phyloP scores from a whole-genome alignment of 306 rosid genomes.

The Prunus mume region DNA sequence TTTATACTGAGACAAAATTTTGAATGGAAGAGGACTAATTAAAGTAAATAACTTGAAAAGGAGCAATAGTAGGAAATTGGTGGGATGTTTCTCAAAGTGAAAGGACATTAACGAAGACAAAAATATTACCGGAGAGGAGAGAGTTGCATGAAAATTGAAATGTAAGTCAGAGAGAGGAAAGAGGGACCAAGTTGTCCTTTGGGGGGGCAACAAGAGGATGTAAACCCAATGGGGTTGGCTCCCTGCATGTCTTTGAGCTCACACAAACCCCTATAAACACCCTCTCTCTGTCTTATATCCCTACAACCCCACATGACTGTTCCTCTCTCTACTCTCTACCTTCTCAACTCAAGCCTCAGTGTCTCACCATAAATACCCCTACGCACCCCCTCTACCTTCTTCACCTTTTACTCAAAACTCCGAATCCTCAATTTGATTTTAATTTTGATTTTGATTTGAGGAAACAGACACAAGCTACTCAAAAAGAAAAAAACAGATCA shows the following conservation, averaged over 20 bases:
- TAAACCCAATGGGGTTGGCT: constrained; percentile 33
- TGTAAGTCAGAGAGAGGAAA: not conserved
- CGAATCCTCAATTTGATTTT: not conserved
- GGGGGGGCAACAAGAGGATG: constrained; percentile 36
- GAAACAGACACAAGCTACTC: not conserved
- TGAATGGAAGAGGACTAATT: not conserved
- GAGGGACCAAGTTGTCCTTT: constrained; percentile 62
- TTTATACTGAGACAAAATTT: not conserved
- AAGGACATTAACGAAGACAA: constrained; percentile 1
- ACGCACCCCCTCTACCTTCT: not conserved
- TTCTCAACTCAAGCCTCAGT: not conserved
- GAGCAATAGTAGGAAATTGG: constrained; percentile 38
- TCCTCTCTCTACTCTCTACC: constrained; percentile 18
- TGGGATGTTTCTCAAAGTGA: constrained; percentile 34
- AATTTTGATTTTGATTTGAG: too few relatives aligned
- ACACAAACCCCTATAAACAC: constrained; percentile 31
- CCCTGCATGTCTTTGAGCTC: constrained; percentile 27
- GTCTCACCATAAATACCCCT: constrained; percentile 58
- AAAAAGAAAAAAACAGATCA: not conserved
- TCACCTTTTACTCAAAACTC: not conserved
- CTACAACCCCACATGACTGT: constrained; percentile 54
- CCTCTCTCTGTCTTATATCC: constrained; percentile 39
- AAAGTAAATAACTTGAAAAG: constrained; percentile 11
- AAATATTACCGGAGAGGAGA: not conserved
- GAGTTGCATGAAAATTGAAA: not conserved